Evolutionary conservation across 305 asterid genomes (phyloP).

Genomic region (Fraxinus greggii): DNA sequence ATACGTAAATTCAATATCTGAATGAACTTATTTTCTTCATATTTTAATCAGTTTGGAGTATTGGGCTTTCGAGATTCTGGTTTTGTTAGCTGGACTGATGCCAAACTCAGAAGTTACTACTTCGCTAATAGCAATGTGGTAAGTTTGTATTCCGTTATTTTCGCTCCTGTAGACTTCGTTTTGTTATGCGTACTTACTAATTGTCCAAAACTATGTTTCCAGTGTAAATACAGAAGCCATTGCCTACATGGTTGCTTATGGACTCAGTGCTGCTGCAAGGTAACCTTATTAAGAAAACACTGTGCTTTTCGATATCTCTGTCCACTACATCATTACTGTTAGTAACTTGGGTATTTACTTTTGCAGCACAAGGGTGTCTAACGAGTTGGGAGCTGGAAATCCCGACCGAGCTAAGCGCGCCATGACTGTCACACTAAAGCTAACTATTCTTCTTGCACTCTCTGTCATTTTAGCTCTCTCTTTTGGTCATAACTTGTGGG

Average conservation of each 20-base stretch:
- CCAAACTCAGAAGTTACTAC: background rate
- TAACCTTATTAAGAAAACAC: background rate
- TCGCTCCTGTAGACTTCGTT: background rate
- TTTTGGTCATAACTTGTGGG: background rate
- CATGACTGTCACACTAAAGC: background rate
- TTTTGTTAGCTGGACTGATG: background rate
- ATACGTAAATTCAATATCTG: no score
- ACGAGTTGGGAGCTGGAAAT: background rate
- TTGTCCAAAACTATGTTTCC: background rate
- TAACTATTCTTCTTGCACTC: background rate
- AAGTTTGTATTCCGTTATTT: background rate
- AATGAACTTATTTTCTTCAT: background rate
- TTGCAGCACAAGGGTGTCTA: background rate
- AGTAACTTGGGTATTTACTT: background rate
- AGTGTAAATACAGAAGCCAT: background rate
- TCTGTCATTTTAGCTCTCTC: background rate
- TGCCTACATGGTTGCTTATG: background rate
- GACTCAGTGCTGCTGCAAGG: background rate
- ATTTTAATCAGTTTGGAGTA: background rate
- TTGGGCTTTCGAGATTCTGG: background rate
- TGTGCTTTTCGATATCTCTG: background rate
- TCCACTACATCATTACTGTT: background rate
- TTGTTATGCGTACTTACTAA: background rate
- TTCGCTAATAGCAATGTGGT: background rate
- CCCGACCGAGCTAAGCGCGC: background rate